Evolutionary conservation across 768 basidiomycete genomes (phyloP).

Genomic region (Tricholoma saponaceum): DNA sequence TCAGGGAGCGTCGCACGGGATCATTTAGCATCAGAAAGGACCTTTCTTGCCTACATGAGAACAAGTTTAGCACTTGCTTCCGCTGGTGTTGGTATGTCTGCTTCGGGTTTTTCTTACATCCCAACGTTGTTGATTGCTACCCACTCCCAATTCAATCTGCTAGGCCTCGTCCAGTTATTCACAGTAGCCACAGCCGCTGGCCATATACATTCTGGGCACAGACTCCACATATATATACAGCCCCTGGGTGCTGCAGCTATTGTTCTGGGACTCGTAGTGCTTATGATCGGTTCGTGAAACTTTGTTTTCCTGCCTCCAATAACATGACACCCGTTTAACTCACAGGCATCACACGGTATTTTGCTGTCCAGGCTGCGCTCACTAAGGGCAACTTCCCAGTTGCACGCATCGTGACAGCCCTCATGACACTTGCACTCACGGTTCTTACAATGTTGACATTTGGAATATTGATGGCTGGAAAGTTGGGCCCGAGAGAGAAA

Average conservation of each 20-base stretch:
- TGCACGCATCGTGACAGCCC: slow-evolving; percentile 11
- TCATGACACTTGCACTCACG: slow-evolving; percentile 13
- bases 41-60: slow-evolving; percentile 50
- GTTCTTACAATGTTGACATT: slow-evolving; percentile 16
- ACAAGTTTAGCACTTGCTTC: slow-evolving; percentile 49
- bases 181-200: slow-evolving; percentile 15
- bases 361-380: slow-evolving; percentile 18
- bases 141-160: background rate
- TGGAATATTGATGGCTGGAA: slow-evolving; percentile 15
- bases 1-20: slow-evolving; percentile 50
- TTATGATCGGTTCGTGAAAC: slow-evolving; percentile 14
- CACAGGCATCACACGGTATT: slow-evolving; percentile 17
- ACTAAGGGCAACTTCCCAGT: slow-evolving; percentile 20
- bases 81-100: slow-evolving; percentile 36
- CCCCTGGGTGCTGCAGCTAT: slow-evolving; percentile 20
- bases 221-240: slow-evolving; percentile 18
- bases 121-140: background rate
- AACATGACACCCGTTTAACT: background rate
- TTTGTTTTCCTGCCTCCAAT: background rate
- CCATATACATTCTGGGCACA: slow-evolving; percentile 7
- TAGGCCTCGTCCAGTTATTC: slow-evolving; percentile 20
- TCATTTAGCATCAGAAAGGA: slow-evolving; percentile 50
- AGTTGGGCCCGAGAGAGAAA: slow-evolving; percentile 8
- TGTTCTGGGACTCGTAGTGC: slow-evolving; percentile 14
- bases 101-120: background rate